Evolutionary conservation across 1,284 basidiomycete genomes (phyloP).

Genomic region (Mycosarcoma maydis): DNA sequence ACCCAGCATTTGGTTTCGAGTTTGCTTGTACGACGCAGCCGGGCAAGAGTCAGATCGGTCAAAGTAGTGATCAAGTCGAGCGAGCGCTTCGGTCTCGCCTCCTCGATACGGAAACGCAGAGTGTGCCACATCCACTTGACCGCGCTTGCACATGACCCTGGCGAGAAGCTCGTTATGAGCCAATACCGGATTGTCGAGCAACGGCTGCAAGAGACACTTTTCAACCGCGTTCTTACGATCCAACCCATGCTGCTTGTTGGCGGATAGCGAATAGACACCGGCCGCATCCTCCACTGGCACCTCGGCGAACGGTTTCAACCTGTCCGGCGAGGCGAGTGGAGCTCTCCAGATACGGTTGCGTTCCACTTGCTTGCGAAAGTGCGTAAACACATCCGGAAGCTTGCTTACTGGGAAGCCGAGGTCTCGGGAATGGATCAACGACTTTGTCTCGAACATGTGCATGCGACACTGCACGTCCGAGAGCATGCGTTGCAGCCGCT

Average conservation of each 20-base stretch:
- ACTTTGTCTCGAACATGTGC: conserved; percentile 37
- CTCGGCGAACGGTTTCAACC: conserved; percentile 49
- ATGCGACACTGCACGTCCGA: conserved; percentile 12
- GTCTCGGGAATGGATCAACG: conserved; percentile 34
- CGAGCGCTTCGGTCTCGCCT: conserved; percentile 56
- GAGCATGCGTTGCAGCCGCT: conserved; percentile 18
- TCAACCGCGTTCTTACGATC: conserved; percentile 29
- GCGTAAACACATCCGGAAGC: conserved; percentile 60
- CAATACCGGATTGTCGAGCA: conserved; percentile 41
- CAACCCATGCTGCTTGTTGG: conserved; percentile 3
- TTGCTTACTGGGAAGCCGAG: conserved; percentile 51
- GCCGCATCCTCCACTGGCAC: conserved; percentile 16
- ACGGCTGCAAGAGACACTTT: conserved; percentile 39
- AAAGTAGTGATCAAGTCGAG: conserved; percentile 54
- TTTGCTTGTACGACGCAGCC: conserved; percentile 53
- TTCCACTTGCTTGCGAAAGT: conserved; percentile 60
- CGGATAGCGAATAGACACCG: conserved; percentile 32
- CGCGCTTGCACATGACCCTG: conserved; percentile 5
- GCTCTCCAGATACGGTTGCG: conserved; percentile 39
- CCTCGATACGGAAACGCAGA: conserved; percentile 56
- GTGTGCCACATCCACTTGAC: conserved; percentile 16
- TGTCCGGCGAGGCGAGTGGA: conserved; percentile 38
- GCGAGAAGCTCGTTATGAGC: conserved; percentile 28
- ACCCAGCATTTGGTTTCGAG: conserved; percentile 55
- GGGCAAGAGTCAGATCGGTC: conserved; percentile 19